A percentile compares a stretch with the other conserved stretches of the same genome.
These are phyloP conservation scores for Hagleromyces aurorensis DNA, from an alignment of 805 yeast genomes.

Conservation along the genomic window DNA sequence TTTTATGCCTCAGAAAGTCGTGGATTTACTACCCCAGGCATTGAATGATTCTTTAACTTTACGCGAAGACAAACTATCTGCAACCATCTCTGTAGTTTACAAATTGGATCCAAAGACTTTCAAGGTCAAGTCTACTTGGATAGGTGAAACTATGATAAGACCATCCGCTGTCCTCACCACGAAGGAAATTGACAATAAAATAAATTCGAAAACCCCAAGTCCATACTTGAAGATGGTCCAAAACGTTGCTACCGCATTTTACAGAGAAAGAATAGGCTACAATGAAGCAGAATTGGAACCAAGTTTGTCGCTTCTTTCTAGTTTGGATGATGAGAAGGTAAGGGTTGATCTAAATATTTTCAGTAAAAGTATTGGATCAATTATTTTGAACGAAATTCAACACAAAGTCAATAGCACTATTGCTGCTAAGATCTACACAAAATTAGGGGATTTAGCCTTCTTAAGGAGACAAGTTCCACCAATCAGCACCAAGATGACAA, in stretches of 20 bases:
- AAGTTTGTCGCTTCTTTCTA: slow-evolving; percentile 61
- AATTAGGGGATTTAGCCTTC: slow-evolving; percentile 71
- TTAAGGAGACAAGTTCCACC: slow-evolving; percentile 87
- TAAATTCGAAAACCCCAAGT: slow-evolving; percentile 7
- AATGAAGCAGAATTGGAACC: slow-evolving; percentile 19
- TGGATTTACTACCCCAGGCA: slow-evolving; percentile 58
- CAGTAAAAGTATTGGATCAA: slow-evolving; percentile 47
- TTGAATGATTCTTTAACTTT: slow-evolving; percentile 57
- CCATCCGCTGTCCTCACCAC: slow-evolving; percentile 40
- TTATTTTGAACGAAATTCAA: slow-evolving; percentile 64
- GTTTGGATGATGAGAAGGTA: slow-evolving; percentile 78
- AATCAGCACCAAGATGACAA: slow-evolving; percentile 68
- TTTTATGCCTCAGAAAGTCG: slow-evolving; percentile 68
- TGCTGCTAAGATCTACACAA: slow-evolving; percentile 70
- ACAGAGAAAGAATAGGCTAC: slow-evolving; percentile 19
- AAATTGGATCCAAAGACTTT: slow-evolving; percentile 66
- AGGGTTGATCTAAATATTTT: slow-evolving; percentile 66
- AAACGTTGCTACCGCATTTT: slow-evolving; percentile 21
- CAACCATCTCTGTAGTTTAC: slow-evolving; percentile 72
- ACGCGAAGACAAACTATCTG: slow-evolving; percentile 47
- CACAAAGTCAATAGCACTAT: slow-evolving; percentile 77
- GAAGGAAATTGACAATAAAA: slow-evolving; percentile 16
- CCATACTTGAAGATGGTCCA: slow-evolving; percentile 13
- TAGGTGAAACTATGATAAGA: slow-evolving; percentile 61
- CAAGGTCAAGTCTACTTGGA: slow-evolving; percentile 67